Percentiles rank a stretch among this genome's conserved stretches.
Evolutionary conservation across 495 filamentous ascomycete species (phyloP).

Genomic region (Penicillium alfredii): DNA sequence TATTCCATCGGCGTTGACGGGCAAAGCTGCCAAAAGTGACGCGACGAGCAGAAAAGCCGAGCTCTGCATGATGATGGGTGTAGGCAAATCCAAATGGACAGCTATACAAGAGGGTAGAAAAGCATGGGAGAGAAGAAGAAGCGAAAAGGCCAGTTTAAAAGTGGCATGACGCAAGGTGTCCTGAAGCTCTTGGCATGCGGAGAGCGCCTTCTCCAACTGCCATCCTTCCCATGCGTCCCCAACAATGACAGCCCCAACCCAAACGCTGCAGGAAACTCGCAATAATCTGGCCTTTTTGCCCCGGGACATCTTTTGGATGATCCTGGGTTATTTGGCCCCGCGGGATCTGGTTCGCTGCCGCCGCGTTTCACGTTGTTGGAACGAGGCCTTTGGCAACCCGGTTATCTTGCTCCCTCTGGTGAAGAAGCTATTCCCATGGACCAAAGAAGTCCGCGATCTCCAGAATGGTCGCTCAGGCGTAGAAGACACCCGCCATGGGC

Average conservation of each 20-base stretch:
- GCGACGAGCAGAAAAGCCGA: constrained; percentile 38
- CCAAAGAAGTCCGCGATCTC: constrained; percentile 45
- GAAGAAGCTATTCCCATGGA: constrained; percentile 48
- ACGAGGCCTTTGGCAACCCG: constrained; percentile 47
- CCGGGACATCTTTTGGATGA: constrained; percentile 40
- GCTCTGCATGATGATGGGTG: constrained; percentile 16
- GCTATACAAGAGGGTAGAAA: neutral
- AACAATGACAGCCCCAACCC: constrained; percentile 4
- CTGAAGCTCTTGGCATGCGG: constrained; percentile 45
- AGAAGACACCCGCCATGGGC: constrained; percentile 26
- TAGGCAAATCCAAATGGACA: neutral
- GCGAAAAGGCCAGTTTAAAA: constrained; percentile 8
- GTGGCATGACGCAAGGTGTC: constrained; percentile 39
- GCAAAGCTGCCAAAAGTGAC: constrained; percentile 52
- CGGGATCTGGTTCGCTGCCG: constrained; percentile 49
- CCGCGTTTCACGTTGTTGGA: constrained; percentile 50
- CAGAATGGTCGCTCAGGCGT: neutral
- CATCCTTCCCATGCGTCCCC: no score
- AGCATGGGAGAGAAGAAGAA: constrained; percentile 4
- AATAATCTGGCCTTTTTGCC: constrained; percentile 31
- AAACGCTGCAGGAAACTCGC: no score
- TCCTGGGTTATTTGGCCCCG: constrained; percentile 40
- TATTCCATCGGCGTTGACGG: constrained; percentile 61
- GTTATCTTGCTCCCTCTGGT: constrained; percentile 41
- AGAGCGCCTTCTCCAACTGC: constrained; percentile 7